Percentiles rank a stretch among this genome's conserved stretches.
Conservation (phyloP, 257 asterid genomes). For the Anisodus tanguticus region DNA sequence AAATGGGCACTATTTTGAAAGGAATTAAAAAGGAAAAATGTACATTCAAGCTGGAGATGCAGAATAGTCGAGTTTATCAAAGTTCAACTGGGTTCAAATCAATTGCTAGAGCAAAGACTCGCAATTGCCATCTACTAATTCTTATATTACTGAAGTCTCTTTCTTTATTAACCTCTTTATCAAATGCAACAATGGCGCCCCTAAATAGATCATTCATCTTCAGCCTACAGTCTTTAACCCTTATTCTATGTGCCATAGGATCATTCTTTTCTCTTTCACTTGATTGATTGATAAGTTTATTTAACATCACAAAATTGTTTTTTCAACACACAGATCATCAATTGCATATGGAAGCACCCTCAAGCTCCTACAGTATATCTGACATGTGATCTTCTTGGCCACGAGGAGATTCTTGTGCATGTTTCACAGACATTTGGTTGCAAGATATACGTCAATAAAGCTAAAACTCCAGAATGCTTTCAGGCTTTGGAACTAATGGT, state of each 20-base stretch:
- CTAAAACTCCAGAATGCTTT: slow-evolving; percentile 56
- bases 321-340: slow-evolving; percentile 62
- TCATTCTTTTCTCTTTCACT: neutral
- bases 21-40: neutral
- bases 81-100: slow-evolving; percentile 12
- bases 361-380: slow-evolving; percentile 71
- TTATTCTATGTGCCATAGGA: neutral
- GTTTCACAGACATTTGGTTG: slow-evolving; percentile 75
- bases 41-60: neutral
- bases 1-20: slow-evolving; percentile 9
- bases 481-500: slow-evolving; percentile 60
- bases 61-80: neutral
- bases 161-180: neutral
- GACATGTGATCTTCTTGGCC: slow-evolving; percentile 92
- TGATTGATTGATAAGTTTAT: neutral
- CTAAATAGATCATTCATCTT: neutral
- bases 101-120: neutral
- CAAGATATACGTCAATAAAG: slow-evolving; percentile 74
- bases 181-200: neutral
- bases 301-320: slow-evolving; percentile 4
- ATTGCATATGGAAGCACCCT: slow-evolving; percentile 88
- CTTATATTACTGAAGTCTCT: neutral
- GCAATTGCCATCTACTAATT: neutral
- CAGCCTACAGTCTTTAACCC: neutral
- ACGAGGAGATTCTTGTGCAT: slow-evolving; percentile 70